These are phyloP conservation scores for Sindora glabra DNA, from an alignment of 306 rosid genomes.

Conservation along the genomic window DNA sequence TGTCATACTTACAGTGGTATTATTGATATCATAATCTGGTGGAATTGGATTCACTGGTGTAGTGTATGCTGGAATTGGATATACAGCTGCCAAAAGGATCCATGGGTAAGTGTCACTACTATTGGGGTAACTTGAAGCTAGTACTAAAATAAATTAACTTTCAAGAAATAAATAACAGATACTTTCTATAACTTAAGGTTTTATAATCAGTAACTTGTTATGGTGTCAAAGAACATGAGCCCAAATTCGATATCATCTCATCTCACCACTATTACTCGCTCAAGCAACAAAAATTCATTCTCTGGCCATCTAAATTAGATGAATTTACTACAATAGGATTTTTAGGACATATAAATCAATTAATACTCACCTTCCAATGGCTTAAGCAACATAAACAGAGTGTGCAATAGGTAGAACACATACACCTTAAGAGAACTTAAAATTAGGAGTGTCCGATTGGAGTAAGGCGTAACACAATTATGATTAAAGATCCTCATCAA, in stretches of 20 bases:
- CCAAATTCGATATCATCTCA: not conserved
- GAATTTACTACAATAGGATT: conserved; percentile 19
- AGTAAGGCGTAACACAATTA: no score
- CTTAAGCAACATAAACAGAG: no score
- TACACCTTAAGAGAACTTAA: no score
- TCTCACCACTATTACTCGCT: not conserved
- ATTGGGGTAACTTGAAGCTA: not conserved
- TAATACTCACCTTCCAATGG: no score
- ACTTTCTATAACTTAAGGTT: not conserved
- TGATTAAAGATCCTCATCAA: no score
- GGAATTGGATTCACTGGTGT: conserved; percentile 40
- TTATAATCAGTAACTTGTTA: not conserved
- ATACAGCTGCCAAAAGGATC: conserved; percentile 37
- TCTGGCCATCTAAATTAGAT: no score
- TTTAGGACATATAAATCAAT: not conserved
- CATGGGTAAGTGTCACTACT: conserved; percentile 1
- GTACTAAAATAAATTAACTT: not conserved
- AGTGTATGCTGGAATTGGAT: conserved; percentile 57
- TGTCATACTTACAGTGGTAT: conserved; percentile 62
- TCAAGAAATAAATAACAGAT: not conserved
- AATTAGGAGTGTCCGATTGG: no score
- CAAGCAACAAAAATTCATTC: not conserved
- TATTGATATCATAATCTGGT: conserved; percentile 64
- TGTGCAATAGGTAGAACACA: no score
- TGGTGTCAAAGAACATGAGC: not conserved